phyloP scores from a whole-genome alignment of 2,329 filamentous ascomycete species.

The Stachybotrys chlorohalonatus region DNA sequence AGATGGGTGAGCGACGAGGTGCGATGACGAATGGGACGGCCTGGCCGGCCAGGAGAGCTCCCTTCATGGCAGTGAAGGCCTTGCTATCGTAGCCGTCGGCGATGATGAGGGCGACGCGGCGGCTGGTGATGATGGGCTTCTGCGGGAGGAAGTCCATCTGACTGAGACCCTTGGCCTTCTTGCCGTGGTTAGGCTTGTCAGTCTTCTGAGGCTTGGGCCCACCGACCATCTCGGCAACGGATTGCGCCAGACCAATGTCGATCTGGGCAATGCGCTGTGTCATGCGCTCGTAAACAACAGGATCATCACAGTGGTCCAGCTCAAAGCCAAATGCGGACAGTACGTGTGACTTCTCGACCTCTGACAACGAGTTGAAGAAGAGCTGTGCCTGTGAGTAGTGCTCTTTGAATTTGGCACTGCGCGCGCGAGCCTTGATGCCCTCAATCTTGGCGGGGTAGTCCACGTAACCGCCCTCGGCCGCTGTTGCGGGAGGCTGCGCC shows the following conservation, averaged over 20 bases:
- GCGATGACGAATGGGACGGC: slow-evolving; percentile 68
- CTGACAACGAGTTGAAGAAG: slow-evolving; percentile 70
- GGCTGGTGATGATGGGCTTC: slow-evolving; percentile 58
- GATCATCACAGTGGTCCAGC: slow-evolving; percentile 74
- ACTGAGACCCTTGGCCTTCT: slow-evolving; percentile 57
- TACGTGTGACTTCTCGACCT: slow-evolving; percentile 60
- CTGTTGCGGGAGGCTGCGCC: slow-evolving; percentile 54
- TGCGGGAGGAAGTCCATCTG: slow-evolving; percentile 58
- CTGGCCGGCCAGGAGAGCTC: slow-evolving; percentile 49
- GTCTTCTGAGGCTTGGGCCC: slow-evolving; percentile 47
- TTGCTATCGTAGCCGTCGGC: slow-evolving; percentile 66
- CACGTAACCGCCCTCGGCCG: slow-evolving; percentile 56
- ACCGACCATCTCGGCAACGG: slow-evolving; percentile 62
- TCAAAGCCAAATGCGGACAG: slow-evolving; percentile 67
- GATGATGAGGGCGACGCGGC: slow-evolving; percentile 66
- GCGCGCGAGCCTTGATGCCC: slow-evolving; percentile 61
- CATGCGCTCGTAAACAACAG: slow-evolving; percentile 64
- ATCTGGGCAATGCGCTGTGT: slow-evolving; percentile 62
- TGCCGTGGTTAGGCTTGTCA: slow-evolving; percentile 52
- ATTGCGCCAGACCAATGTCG: slow-evolving; percentile 58
- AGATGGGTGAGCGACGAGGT: slow-evolving; percentile 56
- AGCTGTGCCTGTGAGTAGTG: slow-evolving; percentile 71
- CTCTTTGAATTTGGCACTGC: slow-evolving; percentile 67
- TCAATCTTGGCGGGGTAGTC: slow-evolving; percentile 55
- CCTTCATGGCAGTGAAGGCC: slow-evolving; percentile 57